Evolutionary conservation across 805 yeast genomes (phyloP).

Genomic region (Sugiyamaella lignohabitans): DNA sequence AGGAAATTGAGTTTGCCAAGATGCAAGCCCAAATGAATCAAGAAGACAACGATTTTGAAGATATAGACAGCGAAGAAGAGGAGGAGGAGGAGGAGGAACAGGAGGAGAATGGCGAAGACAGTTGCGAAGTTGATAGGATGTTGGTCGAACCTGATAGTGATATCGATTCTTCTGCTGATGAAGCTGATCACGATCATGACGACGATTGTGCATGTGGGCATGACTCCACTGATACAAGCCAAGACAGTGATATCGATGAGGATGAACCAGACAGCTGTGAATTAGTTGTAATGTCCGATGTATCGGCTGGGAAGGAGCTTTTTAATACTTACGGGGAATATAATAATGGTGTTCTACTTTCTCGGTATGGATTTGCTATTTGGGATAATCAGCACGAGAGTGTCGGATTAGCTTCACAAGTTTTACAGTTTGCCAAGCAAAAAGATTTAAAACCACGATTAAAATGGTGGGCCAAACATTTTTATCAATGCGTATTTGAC

Average conservation of each 20-base stretch:
- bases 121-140: slow-evolving; percentile 15
- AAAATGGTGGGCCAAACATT: slow-evolving; percentile 45
- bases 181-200: slow-evolving; percentile 20
- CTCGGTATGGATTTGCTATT: slow-evolving; percentile 73
- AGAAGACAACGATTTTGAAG: slow-evolving; percentile 13
- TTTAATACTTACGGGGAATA: slow-evolving; percentile 81
- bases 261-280: slow-evolving; percentile 54
- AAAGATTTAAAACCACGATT: slow-evolving; percentile 23
- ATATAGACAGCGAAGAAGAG: slow-evolving; percentile 16
- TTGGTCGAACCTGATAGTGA: slow-evolving; percentile 18
- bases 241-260: slow-evolving; percentile 25
- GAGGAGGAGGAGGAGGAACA: slow-evolving; percentile 8
- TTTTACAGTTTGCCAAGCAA: slow-evolving; percentile 33
- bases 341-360: slow-evolving; percentile 56
- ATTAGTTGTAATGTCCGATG: slow-evolving; percentile 43
- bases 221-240: slow-evolving; percentile 14
- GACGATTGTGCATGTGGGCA: neutral
- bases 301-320: slow-evolving; percentile 51
- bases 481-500: slow-evolving; percentile 33
- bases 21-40: slow-evolving; percentile 10
- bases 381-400: slow-evolving; percentile 49
- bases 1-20: slow-evolving; percentile 18
- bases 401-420: slow-evolving; percentile 51
- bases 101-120: slow-evolving; percentile 23
- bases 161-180: slow-evolving; percentile 27